Evolutionary conservation across 129 eudicot genomes (phyloP), one percentile per base, ranked within the genome.

Genomic region (Deinandra increscens): DNA sequence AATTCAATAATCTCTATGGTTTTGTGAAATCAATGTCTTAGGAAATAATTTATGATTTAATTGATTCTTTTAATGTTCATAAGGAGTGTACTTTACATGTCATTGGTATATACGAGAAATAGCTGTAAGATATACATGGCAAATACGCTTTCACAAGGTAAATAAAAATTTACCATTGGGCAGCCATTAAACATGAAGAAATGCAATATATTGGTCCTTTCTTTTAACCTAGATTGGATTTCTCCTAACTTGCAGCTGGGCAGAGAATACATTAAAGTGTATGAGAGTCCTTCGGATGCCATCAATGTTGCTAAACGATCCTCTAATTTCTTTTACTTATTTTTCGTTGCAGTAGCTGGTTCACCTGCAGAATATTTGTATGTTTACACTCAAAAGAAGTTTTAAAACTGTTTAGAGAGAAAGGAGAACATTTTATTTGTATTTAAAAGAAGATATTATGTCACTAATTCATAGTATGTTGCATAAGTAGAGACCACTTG

Each of bases 241-340:
- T 70, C 50, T 70, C 54, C 48, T 14, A 56, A 69, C 33, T 34
- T 80, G 78, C 82, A 88, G 96, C 77, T 77, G 17, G 96, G 88
- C 37, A 79, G 77, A 68, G 77, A 69, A 45, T 84, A 78, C 46
- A 73, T 65, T 63, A 79, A 66, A 71, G 88, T 88, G 19, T 91
- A 88, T 79, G 88, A 83, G 12, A 91, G 96, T 36, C 91, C 96
- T 51, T 88, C 96, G 66, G 96, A 88, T 81, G 91, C 96, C 85
- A 88, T 85, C 60, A 88, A 85, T 81, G 76, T 88, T 13, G 96
- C 96, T 37, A 69, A 49, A 67, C 74, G 88, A 85, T 88, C 44
- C 69, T 43, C 6, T 46, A 48, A 43, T 56, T 29, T 60, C 61
- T 69, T 55, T 64, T 19, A 45, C 41, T 39, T 4, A 43, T 36